Evolutionary conservation across 805 yeast species (phyloP), one percentile per base, ranked within the genome.

Genomic region (Ogataea nonfermentans): DNA sequence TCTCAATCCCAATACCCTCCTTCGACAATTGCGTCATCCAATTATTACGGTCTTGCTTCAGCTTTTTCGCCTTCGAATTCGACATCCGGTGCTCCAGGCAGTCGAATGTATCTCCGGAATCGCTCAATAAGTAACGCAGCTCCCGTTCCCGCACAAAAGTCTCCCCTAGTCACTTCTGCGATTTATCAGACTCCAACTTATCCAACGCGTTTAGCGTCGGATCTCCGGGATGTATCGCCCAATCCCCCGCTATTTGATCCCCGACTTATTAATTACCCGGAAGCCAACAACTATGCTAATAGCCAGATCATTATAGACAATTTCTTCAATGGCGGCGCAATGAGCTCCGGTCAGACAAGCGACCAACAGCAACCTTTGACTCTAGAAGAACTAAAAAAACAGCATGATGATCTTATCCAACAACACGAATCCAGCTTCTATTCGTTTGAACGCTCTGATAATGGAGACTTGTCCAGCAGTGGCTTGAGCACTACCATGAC

Each of bases 1-100:
- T 50, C 56, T 5, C 41, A 48, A 24, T 45, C 52, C 8, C 54
- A 47, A 16, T 37, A 20, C 13, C 54, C 55, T 1, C 55, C 58
- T 6, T 30, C 44, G 15, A 24, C 41, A n/a, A 29, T 36, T 11
- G n/a, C 33, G 6, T 13, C 37, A 4, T 4, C 32, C 13, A 35
- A 39, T 1, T 19, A 30, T 22, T 24, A 26, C 9, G 44, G 44
- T 5, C 19, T 40, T 13, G 34, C 37, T 6, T 11, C 40, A 5
- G 41, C 44, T 11, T 41, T 41, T 26, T 32, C 51, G 10, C 40
- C 48, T 9, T 25, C 46, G 4, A 39, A 17, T 27, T 14, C 43
- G 2, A 24, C 38, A 9, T 24, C 41, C 4, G 28, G 27, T 3
- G 20, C 32, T 10, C 9, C 32, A 3, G 11, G 44, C 9, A 35